These are phyloP conservation scores for Fonsecaea erecta DNA, from an alignment of 2,329 filamentous ascomycete species.

Conservation along the genomic window DNA sequence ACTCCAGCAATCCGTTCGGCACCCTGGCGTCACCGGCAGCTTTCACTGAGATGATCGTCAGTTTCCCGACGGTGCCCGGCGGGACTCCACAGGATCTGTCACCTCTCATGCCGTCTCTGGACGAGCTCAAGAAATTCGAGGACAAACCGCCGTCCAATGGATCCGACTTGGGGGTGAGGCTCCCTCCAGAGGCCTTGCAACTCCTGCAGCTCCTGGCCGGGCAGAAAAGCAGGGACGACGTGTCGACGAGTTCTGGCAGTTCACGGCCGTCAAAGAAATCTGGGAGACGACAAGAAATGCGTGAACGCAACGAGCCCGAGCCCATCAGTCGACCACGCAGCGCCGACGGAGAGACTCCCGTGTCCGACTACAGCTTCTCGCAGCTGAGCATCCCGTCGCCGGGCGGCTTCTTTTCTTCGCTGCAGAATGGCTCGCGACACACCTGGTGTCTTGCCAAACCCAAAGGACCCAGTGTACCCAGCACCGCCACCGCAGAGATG, in stretches of 20 bases:
- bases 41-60: constrained; percentile 61
- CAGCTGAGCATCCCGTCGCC: constrained; percentile 88
- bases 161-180: constrained; percentile 63
- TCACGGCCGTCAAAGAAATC: constrained; percentile 25
- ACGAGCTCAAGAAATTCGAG: constrained; percentile 31
- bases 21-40: constrained; percentile 48
- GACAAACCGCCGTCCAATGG: constrained; percentile 20
- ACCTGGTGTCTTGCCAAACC: constrained; percentile 70
- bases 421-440: constrained; percentile 74
- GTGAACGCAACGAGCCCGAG: constrained; percentile 59
- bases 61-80: constrained; percentile 48
- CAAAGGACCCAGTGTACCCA: constrained; percentile 59
- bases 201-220: constrained; percentile 76
- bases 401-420: constrained; percentile 85
- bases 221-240: constrained; percentile 49
- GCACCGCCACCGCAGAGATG: constrained; percentile 86
- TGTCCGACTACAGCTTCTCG: constrained; percentile 73
- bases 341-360: constrained; percentile 52
- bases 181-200: constrained; percentile 79
- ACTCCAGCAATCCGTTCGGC: constrained; percentile 25
- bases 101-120: constrained; percentile 33
- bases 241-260: constrained; percentile 44
- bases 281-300: constrained; percentile 57
- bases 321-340: constrained; percentile 48
- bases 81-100: constrained; percentile 36